Percentiles rank a stretch among this genome's conserved stretches.
Evolutionary conservation across 257 asterid genomes (phyloP).

Genomic region (Solanum clarkiae): DNA sequence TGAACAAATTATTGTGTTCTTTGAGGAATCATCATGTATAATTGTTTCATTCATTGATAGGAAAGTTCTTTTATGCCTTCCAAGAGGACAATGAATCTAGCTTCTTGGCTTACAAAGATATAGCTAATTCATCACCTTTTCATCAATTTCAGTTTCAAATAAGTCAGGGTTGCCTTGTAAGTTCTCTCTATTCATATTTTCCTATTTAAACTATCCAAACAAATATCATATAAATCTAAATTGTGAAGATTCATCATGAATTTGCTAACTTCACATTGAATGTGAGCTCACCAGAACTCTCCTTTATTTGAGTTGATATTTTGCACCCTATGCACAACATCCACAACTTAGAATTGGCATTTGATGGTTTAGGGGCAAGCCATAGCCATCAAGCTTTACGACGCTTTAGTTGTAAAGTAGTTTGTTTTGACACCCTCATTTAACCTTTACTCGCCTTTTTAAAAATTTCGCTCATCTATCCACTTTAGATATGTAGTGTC

Average conservation of each 20-base stretch:
- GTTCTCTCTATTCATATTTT: neutral
- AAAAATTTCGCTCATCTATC: too few species aligned
- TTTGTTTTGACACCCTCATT: too few species aligned
- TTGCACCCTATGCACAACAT: too few species aligned
- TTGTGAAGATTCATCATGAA: neutral
- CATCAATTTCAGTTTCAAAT: neutral
- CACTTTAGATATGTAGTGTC: too few species aligned
- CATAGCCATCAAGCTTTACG: too few species aligned
- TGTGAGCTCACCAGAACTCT: neutral
- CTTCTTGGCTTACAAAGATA: neutral
- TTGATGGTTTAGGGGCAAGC: too few species aligned
- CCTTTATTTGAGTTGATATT: neutral
- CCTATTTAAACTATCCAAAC: neutral
- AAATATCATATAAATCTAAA: neutral
- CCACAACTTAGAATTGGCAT: too few species aligned
- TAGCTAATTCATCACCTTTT: neutral
- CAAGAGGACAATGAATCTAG: neutral
- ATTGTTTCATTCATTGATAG: neutral
- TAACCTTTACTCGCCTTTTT: too few species aligned
- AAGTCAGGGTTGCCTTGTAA: neutral
- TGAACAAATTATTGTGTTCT: neutral
- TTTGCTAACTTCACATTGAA: neutral
- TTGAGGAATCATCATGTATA: neutral
- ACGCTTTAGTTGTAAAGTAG: too few species aligned
- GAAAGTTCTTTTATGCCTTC: neutral